Evolutionary conservation across 2,329 filamentous ascomycete genomes (phyloP), one percentile per base, ranked within the genome.

Genomic region (Teratosphaeria destructans): DNA sequence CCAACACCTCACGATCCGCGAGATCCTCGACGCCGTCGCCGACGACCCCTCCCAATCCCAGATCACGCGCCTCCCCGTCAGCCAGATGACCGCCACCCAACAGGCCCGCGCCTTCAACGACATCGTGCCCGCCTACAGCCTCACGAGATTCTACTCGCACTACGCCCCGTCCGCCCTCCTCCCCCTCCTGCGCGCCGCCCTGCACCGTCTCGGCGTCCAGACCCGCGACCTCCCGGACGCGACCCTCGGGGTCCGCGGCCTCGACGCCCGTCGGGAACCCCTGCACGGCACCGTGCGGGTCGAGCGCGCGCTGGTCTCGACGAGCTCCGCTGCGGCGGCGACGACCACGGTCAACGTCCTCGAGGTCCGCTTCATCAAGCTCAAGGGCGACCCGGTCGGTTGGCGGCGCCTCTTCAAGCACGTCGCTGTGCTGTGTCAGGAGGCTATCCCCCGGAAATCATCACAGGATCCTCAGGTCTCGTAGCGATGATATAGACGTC

Each of bases 331-430:
- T 76, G 64, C 78, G 55, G 26, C n/a, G 12, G 3, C 11, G 1
- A 32, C 79, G 55, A 32, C 79, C 55, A 23, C 35, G 3, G 27
- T 56, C 16, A 86, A 88, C 62, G 74, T 93, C 35, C 81, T 92
- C 27, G 92, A 96, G 73, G 89, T 96, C 32, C 82, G 90, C 57
- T 97, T 99, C 71, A 83, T 95, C 65, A 99, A 99, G 77, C 82
- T 89, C 58, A 96, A 96, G 77, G 94, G 94, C 5, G 94, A 99
- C 77, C 94, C 94, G 5, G 76, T 99, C 56, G 93, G 97, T 77
- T 99, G 95, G 94, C 84, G 94, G 62, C 81, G 94, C 37, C 90
- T 99, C 72, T 99, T 99, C 80, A 99, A 99, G 77, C 92, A 90
- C 74, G 83, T 96, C n/a, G 89, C 89, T 34, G 80, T 95, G 63